Evolutionary conservation across 192 early-diverging fungal genomes (phyloP).

Genomic region (Coemansia sp.): DNA sequence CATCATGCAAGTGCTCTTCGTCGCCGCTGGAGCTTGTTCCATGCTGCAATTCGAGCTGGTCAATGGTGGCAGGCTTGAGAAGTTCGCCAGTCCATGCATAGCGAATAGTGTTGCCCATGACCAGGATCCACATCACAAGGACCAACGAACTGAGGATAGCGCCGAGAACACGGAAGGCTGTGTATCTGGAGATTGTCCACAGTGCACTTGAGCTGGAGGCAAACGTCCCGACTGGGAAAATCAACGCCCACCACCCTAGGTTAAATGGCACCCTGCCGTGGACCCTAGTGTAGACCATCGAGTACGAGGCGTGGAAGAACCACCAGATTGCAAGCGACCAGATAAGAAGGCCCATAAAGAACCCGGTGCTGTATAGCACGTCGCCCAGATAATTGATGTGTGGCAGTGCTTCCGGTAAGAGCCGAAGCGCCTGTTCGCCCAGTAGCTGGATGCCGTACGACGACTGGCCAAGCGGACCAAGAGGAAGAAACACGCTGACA

Average conservation of each 20-base stretch:
- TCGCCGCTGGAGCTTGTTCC: not conserved
- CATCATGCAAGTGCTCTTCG: not conserved
- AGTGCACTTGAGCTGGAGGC: conserved; percentile 28
- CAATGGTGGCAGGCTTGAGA: conserved; percentile 33
- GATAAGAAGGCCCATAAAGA: conserved; percentile 39
- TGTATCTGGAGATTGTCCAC: conserved; percentile 19
- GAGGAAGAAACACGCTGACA: conserved; percentile 52
- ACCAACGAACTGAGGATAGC: conserved; percentile 40
- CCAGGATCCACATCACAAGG: conserved; percentile 31
- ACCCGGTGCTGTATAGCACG: conserved; percentile 29
- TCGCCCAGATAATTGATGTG: conserved; percentile 35
- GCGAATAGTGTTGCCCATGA: conserved; percentile 29
- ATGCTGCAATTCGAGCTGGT: conserved; percentile 21
- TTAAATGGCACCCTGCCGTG: conserved; percentile 50
- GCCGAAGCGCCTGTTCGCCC: conserved; percentile 35
- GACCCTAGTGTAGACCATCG: conserved; percentile 29
- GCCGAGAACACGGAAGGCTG: conserved; percentile 42
- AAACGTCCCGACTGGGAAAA: conserved; percentile 56
- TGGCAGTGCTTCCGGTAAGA: conserved; percentile 29
- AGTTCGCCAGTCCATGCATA: conserved; percentile 50
- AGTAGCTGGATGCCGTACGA: conserved; percentile 55
- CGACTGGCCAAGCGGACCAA: conserved; percentile 56
- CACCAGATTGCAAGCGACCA: conserved; percentile 57
- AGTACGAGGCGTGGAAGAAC: conserved; percentile 43
- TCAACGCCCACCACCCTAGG: conserved; percentile 61